These are phyloP conservation scores for Parastagonospora avenae DNA, from an alignment of 2,329 filamentous ascomycete genomes.

Conservation along the genomic window DNA sequence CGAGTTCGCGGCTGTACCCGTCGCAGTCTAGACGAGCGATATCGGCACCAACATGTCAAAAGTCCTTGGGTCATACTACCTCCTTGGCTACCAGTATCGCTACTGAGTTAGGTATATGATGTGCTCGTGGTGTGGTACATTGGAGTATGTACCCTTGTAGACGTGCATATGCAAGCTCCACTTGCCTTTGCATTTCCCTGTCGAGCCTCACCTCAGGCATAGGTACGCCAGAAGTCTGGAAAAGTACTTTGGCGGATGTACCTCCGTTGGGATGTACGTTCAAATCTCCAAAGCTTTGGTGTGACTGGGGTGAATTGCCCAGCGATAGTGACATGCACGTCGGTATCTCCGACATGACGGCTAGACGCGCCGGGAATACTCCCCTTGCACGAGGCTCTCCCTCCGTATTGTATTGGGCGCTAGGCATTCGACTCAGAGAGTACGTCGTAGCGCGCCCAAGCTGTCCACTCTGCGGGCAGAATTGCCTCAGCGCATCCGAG, in stretches of 20 bases:
- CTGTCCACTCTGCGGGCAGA: neutral
- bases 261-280: neutral
- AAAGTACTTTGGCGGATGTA: slow-evolving; percentile 4
- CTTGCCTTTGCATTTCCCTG: neutral
- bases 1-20: slow-evolving; percentile 7
- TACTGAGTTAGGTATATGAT: neutral
- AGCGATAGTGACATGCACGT: slow-evolving; percentile 1
- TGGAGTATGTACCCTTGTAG: neutral
- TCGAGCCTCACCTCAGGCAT: no score
- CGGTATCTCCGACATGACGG: neutral
- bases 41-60: neutral
- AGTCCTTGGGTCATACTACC: neutral
- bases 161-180: neutral
- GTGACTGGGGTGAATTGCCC: neutral
- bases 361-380: neutral
- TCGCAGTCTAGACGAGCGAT: slow-evolving; percentile 3
- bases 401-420: neutral
- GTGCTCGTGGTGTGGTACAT: neutral
- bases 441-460: neutral
- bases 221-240: neutral
- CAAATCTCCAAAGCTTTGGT: neutral
- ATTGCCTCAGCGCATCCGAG: neutral
- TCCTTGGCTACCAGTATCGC: neutral
- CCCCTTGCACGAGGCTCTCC: neutral
- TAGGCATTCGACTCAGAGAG: neutral